These are phyloP conservation scores for Dimargaris xerosporica DNA, from an alignment of 192 early-diverging fungal species.

Conservation along the genomic window DNA sequence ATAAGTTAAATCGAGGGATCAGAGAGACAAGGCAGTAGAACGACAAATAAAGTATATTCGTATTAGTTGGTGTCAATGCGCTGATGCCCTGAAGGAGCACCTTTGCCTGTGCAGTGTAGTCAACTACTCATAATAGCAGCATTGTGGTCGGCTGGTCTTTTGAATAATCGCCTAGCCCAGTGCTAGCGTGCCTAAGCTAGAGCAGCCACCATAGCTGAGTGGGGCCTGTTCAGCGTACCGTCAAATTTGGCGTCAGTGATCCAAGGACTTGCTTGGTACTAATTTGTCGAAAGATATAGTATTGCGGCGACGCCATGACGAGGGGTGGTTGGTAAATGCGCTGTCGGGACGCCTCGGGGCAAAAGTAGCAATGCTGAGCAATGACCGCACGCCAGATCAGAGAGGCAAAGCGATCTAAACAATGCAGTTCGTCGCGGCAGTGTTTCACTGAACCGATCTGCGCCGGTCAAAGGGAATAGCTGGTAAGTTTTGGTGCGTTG, in stretches of 20 bases:
- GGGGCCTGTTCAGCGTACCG: neutral
- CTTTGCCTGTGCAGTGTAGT: neutral
- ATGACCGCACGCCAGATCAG: too few species aligned
- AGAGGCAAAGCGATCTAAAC: too few species aligned
- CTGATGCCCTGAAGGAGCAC: conserved; percentile 3
- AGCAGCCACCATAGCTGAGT: neutral
- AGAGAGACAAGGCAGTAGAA: neutral
- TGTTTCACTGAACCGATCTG: too few species aligned
- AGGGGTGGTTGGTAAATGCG: too few species aligned
- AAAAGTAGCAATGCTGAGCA: too few species aligned
- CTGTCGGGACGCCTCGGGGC: too few species aligned
- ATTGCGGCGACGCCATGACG: neutral
- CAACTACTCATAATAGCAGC: neutral
- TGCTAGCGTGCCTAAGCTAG: neutral
- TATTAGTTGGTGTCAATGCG: neutral
- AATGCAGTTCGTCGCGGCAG: too few species aligned
- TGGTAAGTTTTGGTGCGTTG: too few species aligned
- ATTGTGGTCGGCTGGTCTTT: neutral
- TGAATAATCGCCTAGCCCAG: neutral
- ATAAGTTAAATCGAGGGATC: neutral
- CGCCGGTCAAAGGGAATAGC: too few species aligned
- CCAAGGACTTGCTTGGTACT: conserved; percentile 28
- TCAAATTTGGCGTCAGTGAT: neutral
- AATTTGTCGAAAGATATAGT: conserved; percentile 29
- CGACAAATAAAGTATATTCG: too few species aligned